Percentiles rank a stretch among this genome's conserved stretches.
These are phyloP conservation scores for Penicillium flavigenum DNA, from an alignment of 495 filamentous ascomycete genomes.

Conservation along the genomic window DNA sequence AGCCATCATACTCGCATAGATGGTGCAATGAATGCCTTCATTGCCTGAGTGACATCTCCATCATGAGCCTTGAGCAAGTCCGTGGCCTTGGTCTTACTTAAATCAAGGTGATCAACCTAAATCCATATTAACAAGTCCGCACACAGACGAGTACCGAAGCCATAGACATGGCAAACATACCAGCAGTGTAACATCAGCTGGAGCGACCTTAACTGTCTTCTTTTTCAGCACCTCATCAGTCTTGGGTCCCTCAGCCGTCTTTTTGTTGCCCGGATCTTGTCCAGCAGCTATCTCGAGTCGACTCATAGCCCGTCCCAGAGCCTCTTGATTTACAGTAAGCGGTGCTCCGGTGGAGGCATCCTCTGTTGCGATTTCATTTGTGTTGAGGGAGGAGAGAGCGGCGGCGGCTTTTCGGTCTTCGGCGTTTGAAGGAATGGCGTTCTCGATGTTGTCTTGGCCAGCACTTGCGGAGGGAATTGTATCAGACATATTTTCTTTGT, in stretches of 20 bases:
- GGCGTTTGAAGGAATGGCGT: constrained; percentile 62
- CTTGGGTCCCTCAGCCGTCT: constrained; percentile 32
- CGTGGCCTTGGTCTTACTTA: constrained; percentile 77
- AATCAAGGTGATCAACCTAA: constrained; percentile 75
- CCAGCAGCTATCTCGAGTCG: constrained; percentile 54
- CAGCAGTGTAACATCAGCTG: constrained; percentile 64
- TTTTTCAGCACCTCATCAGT: constrained; percentile 48
- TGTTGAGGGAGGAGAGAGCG: constrained; percentile 74
- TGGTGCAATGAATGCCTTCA: constrained; percentile 60
- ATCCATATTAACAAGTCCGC: constrained; percentile 5
- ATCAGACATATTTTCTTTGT: constrained; percentile 47
- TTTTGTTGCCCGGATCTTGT: constrained; percentile 23
- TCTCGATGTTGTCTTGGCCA: constrained; percentile 58
- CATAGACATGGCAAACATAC: constrained; percentile 41
- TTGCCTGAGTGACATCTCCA: constrained; percentile 69
- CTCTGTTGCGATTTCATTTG: constrained; percentile 53
- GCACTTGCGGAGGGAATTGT: constrained; percentile 70
- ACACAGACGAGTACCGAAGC: neutral
- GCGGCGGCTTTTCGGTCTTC: constrained; percentile 91
- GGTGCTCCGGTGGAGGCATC: constrained; percentile 48
- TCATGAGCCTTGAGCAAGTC: constrained; percentile 79
- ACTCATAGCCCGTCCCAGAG: constrained; percentile 80
- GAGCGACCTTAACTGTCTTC: constrained; percentile 62
- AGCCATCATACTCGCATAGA: constrained; percentile 26
- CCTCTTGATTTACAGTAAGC: constrained; percentile 67